Evolutionary conservation across 1,139 yeast species (phyloP), one percentile per base, ranked within the genome.

Genomic region (Lodderomyces theae): DNA sequence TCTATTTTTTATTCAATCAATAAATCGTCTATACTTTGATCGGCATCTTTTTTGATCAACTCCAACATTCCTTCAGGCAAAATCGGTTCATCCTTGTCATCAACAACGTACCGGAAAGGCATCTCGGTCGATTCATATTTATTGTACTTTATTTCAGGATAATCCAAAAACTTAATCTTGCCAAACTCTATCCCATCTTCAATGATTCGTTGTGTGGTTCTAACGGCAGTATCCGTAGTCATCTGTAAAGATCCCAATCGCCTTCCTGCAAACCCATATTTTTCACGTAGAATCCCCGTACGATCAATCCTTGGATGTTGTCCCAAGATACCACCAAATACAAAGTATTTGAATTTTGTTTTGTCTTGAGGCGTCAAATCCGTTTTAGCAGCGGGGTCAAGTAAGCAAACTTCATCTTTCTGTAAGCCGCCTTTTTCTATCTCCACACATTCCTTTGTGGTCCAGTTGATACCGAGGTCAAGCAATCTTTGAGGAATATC

Each of bases 261-360:
- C 62, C 92, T 81, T 11, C 97, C 96, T 2, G 76, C 80, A 53
- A 88, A 83, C 0, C 88, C 96, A 53, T 89, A 82, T 54, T 85
- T 85, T 32, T 62, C 64, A 56, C 95, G 77, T 48, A 92, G 74
- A 52, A 89, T 90, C 1, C 92, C 94, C 2, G 98, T 92, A 61
- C 97, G 80, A 58, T 92, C 97, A 52, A 95, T 77, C 54, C 97
- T 94, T 7, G 97, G 97, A 62, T 90, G 97, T 49, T 90, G 95
- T 3, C 98, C 98, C 38, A 92, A 74, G 42, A 92, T 92, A 31
- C 98, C 98, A 8, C 97, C 98, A 64, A 92, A 90, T 11, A 92
- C 87, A 53, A 90, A 90, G 66, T 84, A 90, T 48, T 89, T 95
- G 53, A 84, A 90, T 39, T 70, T 60, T 2, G 61, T 60, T 2